These are phyloP conservation scores for Saccharomyces hybrid DNA, from an alignment of 1,139 yeast species.

Conservation along the genomic window DNA sequence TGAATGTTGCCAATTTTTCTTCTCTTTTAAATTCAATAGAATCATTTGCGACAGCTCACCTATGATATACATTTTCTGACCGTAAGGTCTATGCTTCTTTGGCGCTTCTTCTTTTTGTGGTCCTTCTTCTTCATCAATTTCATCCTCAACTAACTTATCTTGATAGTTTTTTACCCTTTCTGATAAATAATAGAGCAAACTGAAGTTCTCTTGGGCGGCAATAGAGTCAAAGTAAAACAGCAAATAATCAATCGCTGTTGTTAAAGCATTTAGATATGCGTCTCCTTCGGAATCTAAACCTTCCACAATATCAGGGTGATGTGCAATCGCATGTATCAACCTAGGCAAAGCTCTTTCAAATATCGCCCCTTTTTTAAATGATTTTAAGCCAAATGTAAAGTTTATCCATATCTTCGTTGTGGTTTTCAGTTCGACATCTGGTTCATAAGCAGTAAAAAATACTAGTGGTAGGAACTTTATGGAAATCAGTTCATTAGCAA, in stretches of 20 bases:
- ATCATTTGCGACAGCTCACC: constrained; percentile 69
- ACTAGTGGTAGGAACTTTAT: constrained; percentile 60
- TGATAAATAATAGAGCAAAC: constrained; percentile 67
- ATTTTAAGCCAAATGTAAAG: constrained; percentile 45
- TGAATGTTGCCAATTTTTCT: constrained; percentile 59
- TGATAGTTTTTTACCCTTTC: constrained; percentile 75
- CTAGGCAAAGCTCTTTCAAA: constrained; percentile 63
- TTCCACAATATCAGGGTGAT: constrained; percentile 59
- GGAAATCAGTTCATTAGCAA: constrained; percentile 49
- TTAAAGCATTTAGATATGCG: constrained; percentile 36
- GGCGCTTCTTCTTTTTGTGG: constrained; percentile 5
- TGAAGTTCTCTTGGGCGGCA: constrained; percentile 59
- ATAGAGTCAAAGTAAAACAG: constrained; percentile 53
- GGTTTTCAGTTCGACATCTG: constrained; percentile 42
- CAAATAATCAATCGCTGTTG: constrained; percentile 52
- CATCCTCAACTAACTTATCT: constrained; percentile 43
- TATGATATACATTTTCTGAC: constrained; percentile 46
- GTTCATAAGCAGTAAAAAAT: constrained; percentile 74
- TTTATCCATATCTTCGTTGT: constrained; percentile 66
- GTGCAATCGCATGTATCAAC: constrained; percentile 63
- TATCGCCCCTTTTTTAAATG: constrained; percentile 38
- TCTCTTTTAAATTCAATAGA: constrained; percentile 51
- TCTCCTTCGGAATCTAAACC: constrained; percentile 32
- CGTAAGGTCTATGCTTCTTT: constrained; percentile 16
- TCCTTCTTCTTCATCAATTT: constrained; percentile 28